Percentiles rank a stretch among this genome's conserved stretches.
These are phyloP conservation scores for Xylaria sp. DNA, from an alignment of 2,329 filamentous ascomycete species.

Conservation along the genomic window DNA sequence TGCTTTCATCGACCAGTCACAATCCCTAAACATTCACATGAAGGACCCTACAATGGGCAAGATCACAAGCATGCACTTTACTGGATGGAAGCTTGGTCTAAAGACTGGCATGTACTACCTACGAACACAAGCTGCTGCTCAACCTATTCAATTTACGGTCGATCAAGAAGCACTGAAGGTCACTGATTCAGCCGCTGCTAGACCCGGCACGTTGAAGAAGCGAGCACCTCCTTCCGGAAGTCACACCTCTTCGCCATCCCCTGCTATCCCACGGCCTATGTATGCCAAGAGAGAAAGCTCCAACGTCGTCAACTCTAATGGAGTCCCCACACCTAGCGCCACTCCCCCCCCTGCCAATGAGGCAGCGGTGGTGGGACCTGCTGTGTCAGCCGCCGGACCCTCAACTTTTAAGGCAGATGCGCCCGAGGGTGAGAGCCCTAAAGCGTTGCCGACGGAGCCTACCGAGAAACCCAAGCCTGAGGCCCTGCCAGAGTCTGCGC, in stretches of 20 bases:
- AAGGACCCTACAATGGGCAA: constrained; percentile 99
- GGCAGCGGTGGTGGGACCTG: constrained; percentile 50
- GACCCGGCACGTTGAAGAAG: constrained; percentile 69
- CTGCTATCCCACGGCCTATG: constrained; percentile 70
- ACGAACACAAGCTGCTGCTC: constrained; percentile 93
- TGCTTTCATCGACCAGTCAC: constrained; percentile 98
- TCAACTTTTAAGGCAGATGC: constrained; percentile 77
- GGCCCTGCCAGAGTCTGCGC: constrained; percentile 64
- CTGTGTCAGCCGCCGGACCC: constrained; percentile 64
- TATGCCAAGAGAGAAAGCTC: constrained; percentile 62
- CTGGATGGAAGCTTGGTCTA: constrained; percentile 97
- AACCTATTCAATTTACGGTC: constrained; percentile 98
- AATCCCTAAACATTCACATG: constrained; percentile 99
- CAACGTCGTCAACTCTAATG: constrained; percentile 53
- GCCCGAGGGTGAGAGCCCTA: constrained; percentile 79
- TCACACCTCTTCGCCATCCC: constrained; percentile 62
- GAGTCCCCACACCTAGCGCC: constrained; percentile 70
- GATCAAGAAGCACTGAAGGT: constrained; percentile 95
- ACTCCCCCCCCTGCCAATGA: constrained; percentile 63
- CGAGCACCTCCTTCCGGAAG: constrained; percentile 62
- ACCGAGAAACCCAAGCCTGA: constrained; percentile 66
- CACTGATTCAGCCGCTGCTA: constrained; percentile 78
- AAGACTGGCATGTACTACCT: constrained; percentile 99
- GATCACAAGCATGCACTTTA: constrained; percentile 99
- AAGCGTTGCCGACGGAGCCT: constrained; percentile 76